These are phyloP conservation scores for Quercus robur DNA, from an alignment of 306 rosid species.

Conservation along the genomic window DNA sequence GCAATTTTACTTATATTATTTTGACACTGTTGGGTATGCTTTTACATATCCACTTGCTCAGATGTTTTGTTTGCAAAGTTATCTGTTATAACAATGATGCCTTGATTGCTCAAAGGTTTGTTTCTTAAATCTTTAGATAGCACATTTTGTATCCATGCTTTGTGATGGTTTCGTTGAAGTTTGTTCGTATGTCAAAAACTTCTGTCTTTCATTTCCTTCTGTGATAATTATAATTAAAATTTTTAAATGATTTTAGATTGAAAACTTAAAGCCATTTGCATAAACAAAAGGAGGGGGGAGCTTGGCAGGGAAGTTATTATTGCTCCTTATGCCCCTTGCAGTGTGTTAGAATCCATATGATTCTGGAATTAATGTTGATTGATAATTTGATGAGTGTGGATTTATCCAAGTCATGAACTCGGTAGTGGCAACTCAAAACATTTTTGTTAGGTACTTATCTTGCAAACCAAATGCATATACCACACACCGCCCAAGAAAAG, in stretches of 20 bases:
- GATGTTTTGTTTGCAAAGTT: constrained; percentile 79
- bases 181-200: neutral
- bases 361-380: neutral
- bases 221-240: neutral
- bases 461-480: neutral
- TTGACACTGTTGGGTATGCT: constrained; percentile 92
- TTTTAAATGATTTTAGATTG: neutral
- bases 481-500: neutral
- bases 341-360: neutral
- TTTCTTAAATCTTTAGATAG: neutral
- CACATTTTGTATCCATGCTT: neutral
- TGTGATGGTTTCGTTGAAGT: neutral
- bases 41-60: constrained; percentile 91
- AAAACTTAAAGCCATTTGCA: neutral
- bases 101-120: constrained; percentile 62
- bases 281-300: neutral
- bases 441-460: too few species aligned
- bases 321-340: neutral
- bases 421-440: neutral
- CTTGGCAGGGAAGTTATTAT: neutral
- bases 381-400: neutral
- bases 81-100: constrained; percentile 82
- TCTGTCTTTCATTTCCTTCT: neutral
- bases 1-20: constrained; percentile 58
- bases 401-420: neutral